These are phyloP conservation scores for Rhododendron henanense DNA, from an alignment of 148 eudicot genomes.

Conservation along the genomic window DNA sequence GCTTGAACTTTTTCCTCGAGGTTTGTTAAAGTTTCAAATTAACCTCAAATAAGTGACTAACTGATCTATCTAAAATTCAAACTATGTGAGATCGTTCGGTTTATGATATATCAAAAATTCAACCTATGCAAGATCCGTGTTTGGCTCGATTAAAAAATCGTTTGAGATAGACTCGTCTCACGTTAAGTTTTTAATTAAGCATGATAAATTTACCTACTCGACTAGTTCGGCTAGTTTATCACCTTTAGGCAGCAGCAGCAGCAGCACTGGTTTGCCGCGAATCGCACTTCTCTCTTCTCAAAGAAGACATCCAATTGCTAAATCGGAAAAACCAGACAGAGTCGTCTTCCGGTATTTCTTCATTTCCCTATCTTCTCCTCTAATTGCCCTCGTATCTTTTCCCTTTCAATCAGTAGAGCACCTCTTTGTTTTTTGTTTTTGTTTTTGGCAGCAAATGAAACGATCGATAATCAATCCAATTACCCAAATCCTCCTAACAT, in stretches of 20 bases:
- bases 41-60: background rate
- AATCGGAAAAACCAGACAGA: background rate
- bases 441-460: constrained; percentile 3
- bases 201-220: too few relatives aligned
- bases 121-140: background rate
- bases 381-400: background rate
- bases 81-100: too few relatives aligned
- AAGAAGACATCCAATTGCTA: background rate
- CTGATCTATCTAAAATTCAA: background rate
- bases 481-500: background rate
- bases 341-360: background rate
- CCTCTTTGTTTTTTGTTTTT: background rate
- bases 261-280: background rate
- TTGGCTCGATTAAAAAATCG: background rate
- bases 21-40: background rate
- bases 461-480: background rate
- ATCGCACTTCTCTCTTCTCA: background rate
- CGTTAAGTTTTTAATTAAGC: too few relatives aligned
- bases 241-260: too few relatives aligned
- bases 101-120: too few relatives aligned
- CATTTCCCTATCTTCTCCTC: background rate
- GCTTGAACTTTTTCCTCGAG: background rate
- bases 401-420: background rate
- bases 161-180: background rate
- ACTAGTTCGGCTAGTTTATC: too few relatives aligned